Evolutionary conservation across 805 yeast genomes (phyloP), one percentile per base, ranked within the genome.

Genomic region (Nematodospora valgi): DNA sequence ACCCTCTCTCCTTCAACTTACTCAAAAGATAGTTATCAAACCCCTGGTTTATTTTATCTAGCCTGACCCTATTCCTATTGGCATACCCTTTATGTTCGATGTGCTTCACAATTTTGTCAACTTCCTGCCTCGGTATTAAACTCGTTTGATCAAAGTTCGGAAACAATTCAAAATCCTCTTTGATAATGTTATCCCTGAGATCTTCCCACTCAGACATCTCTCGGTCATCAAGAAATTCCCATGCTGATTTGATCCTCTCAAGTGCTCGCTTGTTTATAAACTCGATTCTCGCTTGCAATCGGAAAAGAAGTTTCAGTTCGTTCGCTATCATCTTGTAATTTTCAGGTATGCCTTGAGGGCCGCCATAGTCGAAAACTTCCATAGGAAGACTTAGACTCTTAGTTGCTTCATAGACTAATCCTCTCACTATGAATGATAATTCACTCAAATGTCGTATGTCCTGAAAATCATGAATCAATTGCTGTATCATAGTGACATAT

Each of bases 1-100:
- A 42, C 7, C 39, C 41, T 30, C 54, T 27, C 26, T 47, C 49
- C 6, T 17, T 29, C 52, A 50, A 46, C 16, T 38, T 40, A 20
- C 41, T 34, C 7, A 36, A 32, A 11, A 45, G 40, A 32, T 41
- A 39, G 11, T 35, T 25, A 19, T 46, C 45, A 13, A 30, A 13
- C 4, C 48, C 52, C 21, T 36, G 23, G 7, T 27, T 18, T 12
- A 43, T 28, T 25, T 42, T 38, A 14, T 30, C 13, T 8, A 46
- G 23, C 10, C 46, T 18, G 18, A 37, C 38, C 17, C 45, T 36
- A 29, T 38, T 35, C 20, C 45, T 27, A 22, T 40, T 29, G 6
- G 34, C 23, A 26, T 20, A 23, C 5, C 32, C 24, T 20, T 28
- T 39, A 10, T 24, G 11, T 10, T 15, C n/a, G 9, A 20, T 34